Evolutionary conservation across 768 basidiomycete genomes (phyloP).

Genomic region (Lepiota venenata): DNA sequence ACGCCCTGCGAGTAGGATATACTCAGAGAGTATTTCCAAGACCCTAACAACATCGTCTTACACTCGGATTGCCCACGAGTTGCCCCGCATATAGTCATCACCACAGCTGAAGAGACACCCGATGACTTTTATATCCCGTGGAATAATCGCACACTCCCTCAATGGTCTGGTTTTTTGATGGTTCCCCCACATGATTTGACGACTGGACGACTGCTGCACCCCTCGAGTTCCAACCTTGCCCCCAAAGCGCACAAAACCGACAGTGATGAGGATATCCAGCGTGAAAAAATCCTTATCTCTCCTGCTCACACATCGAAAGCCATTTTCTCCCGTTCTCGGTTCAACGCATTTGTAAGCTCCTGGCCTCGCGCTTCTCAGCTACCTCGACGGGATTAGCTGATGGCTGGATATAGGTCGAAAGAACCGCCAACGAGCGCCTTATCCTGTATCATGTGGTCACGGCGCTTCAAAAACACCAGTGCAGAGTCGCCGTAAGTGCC

Average conservation of each 20-base stretch:
- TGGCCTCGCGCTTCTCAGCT: background rate
- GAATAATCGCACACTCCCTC: slow-evolving; percentile 33
- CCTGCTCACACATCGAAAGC: slow-evolving; percentile 3
- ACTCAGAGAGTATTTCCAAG: slow-evolving; percentile 21
- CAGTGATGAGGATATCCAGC: background rate
- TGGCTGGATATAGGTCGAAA: slow-evolving; percentile 14
- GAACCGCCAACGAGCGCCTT: slow-evolving; percentile 24
- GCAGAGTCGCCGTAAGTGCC: slow-evolving; percentile 36
- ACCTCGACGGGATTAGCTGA: background rate
- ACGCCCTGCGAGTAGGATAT: slow-evolving; percentile 20
- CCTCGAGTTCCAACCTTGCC: background rate
- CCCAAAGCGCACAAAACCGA: background rate
- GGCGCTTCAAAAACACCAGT: slow-evolving; percentile 32
- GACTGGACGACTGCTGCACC: slow-evolving; percentile 11
- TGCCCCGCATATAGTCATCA: slow-evolving; percentile 52
- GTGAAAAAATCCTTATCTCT: background rate
- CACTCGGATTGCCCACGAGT: slow-evolving; percentile 37
- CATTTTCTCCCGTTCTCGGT: slow-evolving; percentile 29
- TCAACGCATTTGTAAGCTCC: slow-evolving; percentile 25
- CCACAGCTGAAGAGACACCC: slow-evolving; percentile 36
- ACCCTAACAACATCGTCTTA: slow-evolving; percentile 36
- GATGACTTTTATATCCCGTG: slow-evolving; percentile 31
- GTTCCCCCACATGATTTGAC: slow-evolving; percentile 28
- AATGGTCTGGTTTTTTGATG: slow-evolving; percentile 29
- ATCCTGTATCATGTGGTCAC: slow-evolving; percentile 27